Evolutionary conservation across 2,329 filamentous ascomycete genomes (phyloP), one percentile per base, ranked within the genome.

Genomic region (Atkinsonella texensis): DNA sequence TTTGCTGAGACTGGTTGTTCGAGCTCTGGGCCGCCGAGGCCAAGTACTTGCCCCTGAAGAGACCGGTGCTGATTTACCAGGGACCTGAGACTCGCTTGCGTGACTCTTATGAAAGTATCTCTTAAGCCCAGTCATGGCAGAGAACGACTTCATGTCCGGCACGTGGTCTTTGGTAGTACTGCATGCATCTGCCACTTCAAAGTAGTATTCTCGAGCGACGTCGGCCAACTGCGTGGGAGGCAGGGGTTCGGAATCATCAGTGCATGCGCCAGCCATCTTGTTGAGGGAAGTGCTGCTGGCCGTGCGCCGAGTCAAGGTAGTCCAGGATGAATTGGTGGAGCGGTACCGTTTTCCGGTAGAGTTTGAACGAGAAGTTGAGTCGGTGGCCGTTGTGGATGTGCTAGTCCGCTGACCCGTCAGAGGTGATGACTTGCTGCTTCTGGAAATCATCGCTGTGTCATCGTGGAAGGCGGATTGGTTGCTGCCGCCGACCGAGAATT

Each of bases 361-460:
- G 31, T 70, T 67, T 1, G 74, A 75, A 20, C 70, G 69, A 31
- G 67, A 66, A 3, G 73, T 77, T 15, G 71, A 70, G 52, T 66
- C 65, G 48, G 76, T 80, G 23, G 65, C 70, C 1, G 72, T 77
- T 6, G 78, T 81, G 7, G 76, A 80, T 11, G 75, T 76, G 63
- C 77, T 80, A 20, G 70, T 72, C 15, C 77, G 74, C 52, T 74
- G 69, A 55, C 72, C 69, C 5, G 46, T 32, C 23, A 45, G 17
- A 9, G 45, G 41, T 12, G 41, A 42, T 2, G 46, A 50, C 32
- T 62, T 61, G 52, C 62, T 54, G 42, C 52, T 32, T 32, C 15
- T 43, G 28, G 17, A 47, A 33, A 47, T 50, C 46, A 53, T 28
- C 8, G 31, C 33, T n/a, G 51, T 53, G 44, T 60, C 57, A 18